Base-by-base conservation (phyloP, 1,284 basidiomycete genomes). In the Puccinia triticina region DNA sequence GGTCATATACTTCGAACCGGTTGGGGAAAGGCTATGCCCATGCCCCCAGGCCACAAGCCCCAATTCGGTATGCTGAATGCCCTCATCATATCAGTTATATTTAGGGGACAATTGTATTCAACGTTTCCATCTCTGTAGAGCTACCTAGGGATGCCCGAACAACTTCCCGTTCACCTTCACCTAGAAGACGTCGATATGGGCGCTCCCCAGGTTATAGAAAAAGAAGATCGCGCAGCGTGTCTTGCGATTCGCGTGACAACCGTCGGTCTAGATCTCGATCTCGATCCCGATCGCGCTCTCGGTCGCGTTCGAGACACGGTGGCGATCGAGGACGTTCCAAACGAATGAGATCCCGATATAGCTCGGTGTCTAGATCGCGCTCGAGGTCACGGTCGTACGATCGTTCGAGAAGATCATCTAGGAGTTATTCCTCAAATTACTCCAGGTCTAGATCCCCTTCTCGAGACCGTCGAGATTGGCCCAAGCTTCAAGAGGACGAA, bases 21-120 rank as follows among this genome's bases (percentile, higher is more conserved):
- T 26, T 99, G 96, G 96, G 96, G 95, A 85, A 98, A 98, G 87
- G 92, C 94, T 1, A 93, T 98, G 23, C 92, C 94, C 10, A 89
- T 96, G 76, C 76, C 76, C 43, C 59, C 76, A 21, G 94, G 93
- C 21, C 88, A 90, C 0, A 92, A 91, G 85, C 90, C 95, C 0
- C 88, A 93, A 84, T 97, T 93, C 88, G 91, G 95, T 96, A 83
- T 84, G 91, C 86, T 21, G 29, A 21, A 72, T 26, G 73, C 71
- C 34, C 32, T 55, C 50, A 40, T 40, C 23, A 26, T 40, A 34
- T 74, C 23, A n/a, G 55, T 71, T 55, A 40, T 57, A 26, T 21
- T 55, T 23, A 29, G 21, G 46, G 57, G 29, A 21, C 10, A 55
- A 61, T 37, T 8, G 1, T n/a, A 21, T 10, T 26, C 34, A 37